A percentile compares a stretch with the other conserved stretches of the same genome.
phyloP scores from a whole-genome alignment of 306 rosid genomes.

The Quercus dentata region DNA sequence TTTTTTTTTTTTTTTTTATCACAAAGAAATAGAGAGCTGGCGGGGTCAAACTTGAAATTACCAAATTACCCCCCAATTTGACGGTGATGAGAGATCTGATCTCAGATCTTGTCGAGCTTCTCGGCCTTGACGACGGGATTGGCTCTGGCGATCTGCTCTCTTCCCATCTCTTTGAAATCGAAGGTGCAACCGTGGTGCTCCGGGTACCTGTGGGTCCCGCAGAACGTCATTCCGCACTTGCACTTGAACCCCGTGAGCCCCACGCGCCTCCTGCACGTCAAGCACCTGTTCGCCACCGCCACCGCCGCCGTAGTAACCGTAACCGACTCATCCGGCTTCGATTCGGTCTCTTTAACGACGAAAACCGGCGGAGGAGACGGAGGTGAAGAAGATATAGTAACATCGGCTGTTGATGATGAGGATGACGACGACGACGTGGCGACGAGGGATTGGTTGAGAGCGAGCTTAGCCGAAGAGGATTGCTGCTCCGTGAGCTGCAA shows the following conservation, averaged over 20 bases:
- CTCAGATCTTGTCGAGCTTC: constrained; percentile 64
- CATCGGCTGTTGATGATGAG: background rate
- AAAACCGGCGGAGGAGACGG: background rate
- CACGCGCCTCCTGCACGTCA: constrained; percentile 74
- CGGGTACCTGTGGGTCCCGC: constrained; percentile 82
- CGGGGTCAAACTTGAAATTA: constrained; percentile 10
- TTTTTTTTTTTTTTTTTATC: no score
- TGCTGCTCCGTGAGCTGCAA: constrained; percentile 61
- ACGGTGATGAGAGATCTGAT: background rate
- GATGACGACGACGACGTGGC: constrained; percentile 15
- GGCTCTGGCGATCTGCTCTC: constrained; percentile 82
- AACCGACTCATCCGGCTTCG: background rate
- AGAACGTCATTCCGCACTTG: constrained; percentile 63
- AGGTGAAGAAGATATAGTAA: background rate
- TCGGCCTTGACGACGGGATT: constrained; percentile 77
- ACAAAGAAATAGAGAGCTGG: no score
- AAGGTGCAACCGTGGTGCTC: constrained; percentile 70
- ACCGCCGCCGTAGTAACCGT: background rate
- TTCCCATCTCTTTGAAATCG: constrained; percentile 71
- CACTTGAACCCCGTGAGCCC: constrained; percentile 84
- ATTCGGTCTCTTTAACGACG: background rate
- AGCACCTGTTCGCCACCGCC: constrained; percentile 44
- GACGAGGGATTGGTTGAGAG: constrained; percentile 52
- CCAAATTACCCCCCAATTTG: constrained; percentile 15
- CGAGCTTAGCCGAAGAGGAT: constrained; percentile 51